Conservation (phyloP, 73 alveolate species). For the Symbiodinium pilosum region DNA sequence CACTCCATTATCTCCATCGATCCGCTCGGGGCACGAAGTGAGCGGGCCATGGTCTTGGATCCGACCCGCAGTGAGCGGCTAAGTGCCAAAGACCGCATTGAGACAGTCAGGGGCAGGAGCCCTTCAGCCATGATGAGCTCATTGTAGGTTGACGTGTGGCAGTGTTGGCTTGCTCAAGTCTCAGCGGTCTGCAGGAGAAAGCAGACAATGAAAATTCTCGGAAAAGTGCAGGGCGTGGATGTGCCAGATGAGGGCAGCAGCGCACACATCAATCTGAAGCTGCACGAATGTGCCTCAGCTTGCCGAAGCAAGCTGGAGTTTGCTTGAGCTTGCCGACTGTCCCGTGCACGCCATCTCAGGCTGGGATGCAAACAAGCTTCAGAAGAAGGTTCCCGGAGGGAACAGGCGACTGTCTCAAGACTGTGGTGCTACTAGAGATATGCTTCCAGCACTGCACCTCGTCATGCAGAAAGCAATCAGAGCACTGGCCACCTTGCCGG, state of each 20-base stretch:
- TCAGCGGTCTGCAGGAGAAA: neutral
- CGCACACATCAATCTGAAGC: neutral
- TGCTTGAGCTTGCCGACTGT: too few species aligned
- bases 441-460: neutral
- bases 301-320: too few species aligned
- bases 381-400: neutral
- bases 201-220: neutral
- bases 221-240: neutral
- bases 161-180: too few species aligned
- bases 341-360: neutral
- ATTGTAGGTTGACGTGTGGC: too few species aligned
- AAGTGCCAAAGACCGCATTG: constrained; percentile 7
- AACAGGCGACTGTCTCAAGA: constrained; percentile 6
- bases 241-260: neutral
- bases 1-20: neutral
- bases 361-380: neutral
- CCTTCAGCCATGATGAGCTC: too few species aligned
- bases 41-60: neutral
- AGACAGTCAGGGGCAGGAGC: neutral
- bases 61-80: neutral
- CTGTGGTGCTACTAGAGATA: neutral
- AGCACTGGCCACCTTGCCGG: too few species aligned
- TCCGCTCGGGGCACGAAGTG: neutral
- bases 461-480: too few species aligned
- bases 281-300: neutral